Evolutionary conservation across 1,139 yeast genomes (phyloP).

Genomic region (Lodderomyces margitis): DNA sequence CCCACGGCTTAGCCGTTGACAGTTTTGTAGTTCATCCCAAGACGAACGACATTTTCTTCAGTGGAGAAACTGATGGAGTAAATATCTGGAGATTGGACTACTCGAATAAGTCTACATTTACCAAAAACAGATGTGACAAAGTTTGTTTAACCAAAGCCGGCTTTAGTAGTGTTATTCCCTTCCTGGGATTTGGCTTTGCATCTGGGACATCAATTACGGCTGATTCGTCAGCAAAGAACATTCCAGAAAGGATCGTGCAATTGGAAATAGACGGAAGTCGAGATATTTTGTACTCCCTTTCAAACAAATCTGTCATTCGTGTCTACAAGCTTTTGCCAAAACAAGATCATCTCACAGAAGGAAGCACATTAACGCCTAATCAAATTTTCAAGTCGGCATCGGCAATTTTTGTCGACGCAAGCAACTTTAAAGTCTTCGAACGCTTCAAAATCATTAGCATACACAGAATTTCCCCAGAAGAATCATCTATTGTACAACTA

Average conservation of each 20-base stretch:
- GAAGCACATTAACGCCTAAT: conserved; percentile 42
- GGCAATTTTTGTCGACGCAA: conserved; percentile 48
- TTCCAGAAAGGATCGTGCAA: conserved; percentile 61
- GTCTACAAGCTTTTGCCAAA: conserved; percentile 59
- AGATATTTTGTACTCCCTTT: conserved; percentile 74
- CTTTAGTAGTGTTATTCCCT: conserved; percentile 56
- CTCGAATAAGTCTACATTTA: conserved; percentile 85
- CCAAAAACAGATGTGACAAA: conserved; percentile 78
- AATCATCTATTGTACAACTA: conserved; percentile 69
- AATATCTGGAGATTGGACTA: conserved; percentile 88
- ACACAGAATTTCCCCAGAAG: conserved; percentile 58
- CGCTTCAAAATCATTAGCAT: conserved; percentile 60
- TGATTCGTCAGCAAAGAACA: conserved; percentile 10
- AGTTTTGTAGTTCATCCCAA: conserved; percentile 57
- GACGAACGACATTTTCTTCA: conserved; percentile 79
- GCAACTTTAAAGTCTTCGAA: conserved; percentile 42
- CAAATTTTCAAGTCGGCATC: conserved; percentile 59
- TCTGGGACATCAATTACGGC: conserved; percentile 7
- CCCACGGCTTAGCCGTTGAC: conserved; percentile 74
- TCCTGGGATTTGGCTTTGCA: conserved; percentile 41
- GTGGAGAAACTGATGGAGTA: conserved; percentile 72
- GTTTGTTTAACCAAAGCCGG: conserved; percentile 74
- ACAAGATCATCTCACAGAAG: conserved; percentile 38
- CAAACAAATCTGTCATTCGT: conserved; percentile 79
- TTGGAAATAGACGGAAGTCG: conserved; percentile 75